A percentile compares a stretch with the other conserved stretches of the same genome.
Conservation (phyloP, 2,329 filamentous ascomycete species). For the Ophiosphaerella korrae region DNA sequence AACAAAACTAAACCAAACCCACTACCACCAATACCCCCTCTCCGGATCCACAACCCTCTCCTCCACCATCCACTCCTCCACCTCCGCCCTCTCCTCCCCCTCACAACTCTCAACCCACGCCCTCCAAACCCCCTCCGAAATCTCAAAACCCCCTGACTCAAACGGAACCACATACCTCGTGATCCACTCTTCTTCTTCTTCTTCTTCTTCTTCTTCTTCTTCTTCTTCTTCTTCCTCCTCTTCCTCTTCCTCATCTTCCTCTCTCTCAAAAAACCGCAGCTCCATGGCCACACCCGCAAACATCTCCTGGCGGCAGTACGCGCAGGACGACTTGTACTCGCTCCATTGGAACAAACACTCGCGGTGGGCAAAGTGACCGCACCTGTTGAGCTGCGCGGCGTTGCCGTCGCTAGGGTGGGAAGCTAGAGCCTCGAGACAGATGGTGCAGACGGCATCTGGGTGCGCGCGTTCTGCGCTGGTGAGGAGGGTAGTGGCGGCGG, state of each 20-base stretch:
- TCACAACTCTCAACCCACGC: background rate
- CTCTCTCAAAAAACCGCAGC: background rate
- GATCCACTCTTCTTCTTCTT: background rate
- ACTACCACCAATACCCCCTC: background rate
- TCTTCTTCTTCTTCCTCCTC: background rate
- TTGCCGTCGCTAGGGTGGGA: background rate
- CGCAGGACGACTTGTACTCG: background rate
- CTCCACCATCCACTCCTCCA: background rate
- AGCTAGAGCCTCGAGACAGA: slow-evolving; percentile 5
- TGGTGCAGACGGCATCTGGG: background rate
- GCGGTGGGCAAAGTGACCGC: slow-evolving; percentile 1
- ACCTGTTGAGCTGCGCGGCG: background rate
- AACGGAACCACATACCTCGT: background rate
- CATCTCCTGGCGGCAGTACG: slow-evolving; percentile 3
- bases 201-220: background rate
- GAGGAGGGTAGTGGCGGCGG: background rate
- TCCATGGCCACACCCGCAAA: background rate
- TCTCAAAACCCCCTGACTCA: background rate
- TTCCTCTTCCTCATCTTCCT: no score
- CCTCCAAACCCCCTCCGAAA: background rate
- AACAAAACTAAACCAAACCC: background rate
- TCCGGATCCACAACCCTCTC: background rate
- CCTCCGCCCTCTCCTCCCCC: background rate
- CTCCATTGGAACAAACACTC: slow-evolving; percentile 2
- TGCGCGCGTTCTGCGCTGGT: no score